Evolutionary conservation across 2,329 filamentous ascomycete genomes (phyloP).

Genomic region (Epichloe gansuensis): DNA sequence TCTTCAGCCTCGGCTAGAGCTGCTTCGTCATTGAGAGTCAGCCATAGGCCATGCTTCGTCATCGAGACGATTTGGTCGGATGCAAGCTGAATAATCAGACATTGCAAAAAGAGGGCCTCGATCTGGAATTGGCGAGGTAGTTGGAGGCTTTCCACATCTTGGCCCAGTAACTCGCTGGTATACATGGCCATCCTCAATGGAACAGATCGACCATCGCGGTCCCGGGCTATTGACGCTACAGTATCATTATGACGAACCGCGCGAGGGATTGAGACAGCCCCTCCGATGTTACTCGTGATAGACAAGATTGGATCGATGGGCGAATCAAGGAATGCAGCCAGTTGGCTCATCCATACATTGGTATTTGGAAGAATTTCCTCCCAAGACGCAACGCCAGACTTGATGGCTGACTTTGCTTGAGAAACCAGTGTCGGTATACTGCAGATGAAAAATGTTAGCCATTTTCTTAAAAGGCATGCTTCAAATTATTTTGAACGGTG

Average conservation of each 20-base stretch:
- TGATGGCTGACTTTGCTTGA: conserved; percentile 25
- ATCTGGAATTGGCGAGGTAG: conserved; percentile 30
- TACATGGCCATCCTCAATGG: conserved; percentile 67
- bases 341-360: conserved; percentile 50
- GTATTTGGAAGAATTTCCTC: conserved; percentile 49
- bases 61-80: conserved; percentile 40
- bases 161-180: conserved; percentile 42
- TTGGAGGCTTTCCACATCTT: conserved; percentile 24
- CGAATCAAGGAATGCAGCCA: conserved; percentile 40
- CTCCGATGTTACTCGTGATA: conserved; percentile 60
- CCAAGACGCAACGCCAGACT: conserved; percentile 14
- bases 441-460: neutral
- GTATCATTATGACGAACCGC: neutral
- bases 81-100: conserved; percentile 36
- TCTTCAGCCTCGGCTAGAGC: conserved; percentile 28
- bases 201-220: conserved; percentile 57
- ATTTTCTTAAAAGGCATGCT: neutral
- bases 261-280: conserved; percentile 48
- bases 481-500: neutral
- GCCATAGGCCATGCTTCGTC: conserved; percentile 34
- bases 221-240: conserved; percentile 32
- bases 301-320: conserved; percentile 51
- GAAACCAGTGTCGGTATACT: conserved; percentile 41
- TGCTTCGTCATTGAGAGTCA: conserved; percentile 22
- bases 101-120: conserved; percentile 39